phyloP scores from a whole-genome alignment of 345 rosid genomes.

The Fremontodendron californicum region DNA sequence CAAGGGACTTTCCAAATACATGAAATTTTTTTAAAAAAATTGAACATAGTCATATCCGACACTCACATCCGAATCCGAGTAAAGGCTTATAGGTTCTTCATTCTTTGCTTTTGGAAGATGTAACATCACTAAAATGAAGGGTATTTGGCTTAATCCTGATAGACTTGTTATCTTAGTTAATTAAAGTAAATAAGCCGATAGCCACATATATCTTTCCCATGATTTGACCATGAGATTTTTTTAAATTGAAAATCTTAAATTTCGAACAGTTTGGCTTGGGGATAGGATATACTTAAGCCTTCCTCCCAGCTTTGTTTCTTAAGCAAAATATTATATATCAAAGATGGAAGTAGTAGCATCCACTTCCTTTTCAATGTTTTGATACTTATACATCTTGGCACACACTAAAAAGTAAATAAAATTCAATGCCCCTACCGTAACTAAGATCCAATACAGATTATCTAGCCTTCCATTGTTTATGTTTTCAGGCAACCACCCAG shows the following conservation, averaged over 20 bases:
- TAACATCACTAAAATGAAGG: not conserved
- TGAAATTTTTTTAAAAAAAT: too few relatives aligned
- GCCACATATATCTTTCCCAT: not conserved
- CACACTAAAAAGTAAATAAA: constrained; percentile 9
- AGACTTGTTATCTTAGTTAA: not conserved
- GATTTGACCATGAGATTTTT: not conserved
- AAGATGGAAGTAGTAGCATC: not conserved
- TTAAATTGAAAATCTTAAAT: not conserved
- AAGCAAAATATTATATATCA: not conserved
- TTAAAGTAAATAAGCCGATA: not conserved
- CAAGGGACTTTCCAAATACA: too few relatives aligned
- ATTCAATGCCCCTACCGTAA: not conserved
- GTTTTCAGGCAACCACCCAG: constrained; percentile 37
- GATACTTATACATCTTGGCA: constrained; percentile 5
- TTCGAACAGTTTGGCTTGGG: not conserved
- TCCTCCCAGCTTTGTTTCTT: not conserved
- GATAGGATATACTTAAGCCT: not conserved
- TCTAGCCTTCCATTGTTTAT: constrained; percentile 40
- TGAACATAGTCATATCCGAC: too few relatives aligned
- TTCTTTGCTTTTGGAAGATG: not conserved
- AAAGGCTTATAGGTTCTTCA: not conserved
- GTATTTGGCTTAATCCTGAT: not conserved
- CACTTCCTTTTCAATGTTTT: not conserved
- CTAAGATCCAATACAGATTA: constrained; percentile 31
- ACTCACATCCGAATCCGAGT: too few relatives aligned